Percentiles rank a stretch among this genome's conserved stretches.
Evolutionary conservation across 1,139 yeast genomes (phyloP).

Genomic region (Magnusiomyces clavatus): DNA sequence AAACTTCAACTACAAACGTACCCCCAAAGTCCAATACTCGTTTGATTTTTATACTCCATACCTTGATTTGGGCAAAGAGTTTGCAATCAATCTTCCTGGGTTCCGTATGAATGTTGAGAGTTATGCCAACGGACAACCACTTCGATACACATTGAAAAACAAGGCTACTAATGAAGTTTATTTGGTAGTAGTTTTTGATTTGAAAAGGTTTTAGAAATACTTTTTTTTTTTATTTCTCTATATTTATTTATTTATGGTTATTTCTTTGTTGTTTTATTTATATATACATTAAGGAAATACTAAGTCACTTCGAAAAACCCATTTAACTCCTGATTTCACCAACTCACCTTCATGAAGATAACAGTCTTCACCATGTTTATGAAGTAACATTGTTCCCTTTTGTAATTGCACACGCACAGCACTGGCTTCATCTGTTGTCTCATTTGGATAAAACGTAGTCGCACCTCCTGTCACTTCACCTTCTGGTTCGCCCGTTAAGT

Average conservation of each 20-base stretch:
- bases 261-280: background rate
- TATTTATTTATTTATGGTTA: background rate
- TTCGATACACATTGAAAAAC: slow-evolving; percentile 29
- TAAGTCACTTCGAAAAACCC: slow-evolving; percentile 61
- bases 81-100: slow-evolving; percentile 40
- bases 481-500: slow-evolving; percentile 45
- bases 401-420: slow-evolving; percentile 40
- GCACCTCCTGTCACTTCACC: slow-evolving; percentile 56
- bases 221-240: background rate
- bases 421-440: slow-evolving; percentile 15
- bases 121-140: slow-evolving; percentile 35
- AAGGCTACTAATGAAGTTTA: slow-evolving; percentile 19
- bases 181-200: slow-evolving; percentile 22
- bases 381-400: slow-evolving; percentile 54
- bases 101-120: slow-evolving; percentile 37
- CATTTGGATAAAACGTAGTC: slow-evolving; percentile 46
- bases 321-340: slow-evolving; percentile 48
- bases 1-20: slow-evolving; percentile 29
- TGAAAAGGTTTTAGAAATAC: slow-evolving; percentile 6
- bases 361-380: slow-evolving; percentile 63
- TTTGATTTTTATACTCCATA: slow-evolving; percentile 42
- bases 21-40: slow-evolving; percentile 25
- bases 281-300: slow-evolving; percentile 27
- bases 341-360: slow-evolving; percentile 52
- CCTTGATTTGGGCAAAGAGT: slow-evolving; percentile 35